A percentile compares a stretch with the other conserved stretches of the same genome.
Evolutionary conservation across 2,329 filamentous ascomycete species (phyloP).

Genomic region (Trichothecium roseum): DNA sequence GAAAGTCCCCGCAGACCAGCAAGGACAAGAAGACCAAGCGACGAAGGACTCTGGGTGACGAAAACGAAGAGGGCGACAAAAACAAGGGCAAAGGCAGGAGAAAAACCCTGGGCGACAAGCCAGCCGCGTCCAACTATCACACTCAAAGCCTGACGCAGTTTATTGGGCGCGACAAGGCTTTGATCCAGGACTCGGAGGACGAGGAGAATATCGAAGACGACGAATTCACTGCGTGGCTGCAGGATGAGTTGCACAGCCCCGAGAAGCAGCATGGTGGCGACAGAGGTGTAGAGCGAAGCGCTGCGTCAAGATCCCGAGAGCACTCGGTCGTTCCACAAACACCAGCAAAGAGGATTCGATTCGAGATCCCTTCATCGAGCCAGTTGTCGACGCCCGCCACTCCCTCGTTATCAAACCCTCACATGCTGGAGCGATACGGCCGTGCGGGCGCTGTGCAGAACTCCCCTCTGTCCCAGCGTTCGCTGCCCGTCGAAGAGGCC

Average conservation of each 20-base stretch:
- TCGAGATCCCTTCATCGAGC: constrained; percentile 34
- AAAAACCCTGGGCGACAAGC: constrained; percentile 20
- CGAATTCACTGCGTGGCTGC: constrained; percentile 23
- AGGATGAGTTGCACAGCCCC: constrained; percentile 2
- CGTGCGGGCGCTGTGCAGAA: constrained; percentile 15
- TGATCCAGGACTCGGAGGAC: constrained; percentile 28
- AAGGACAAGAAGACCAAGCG: constrained; percentile 9
- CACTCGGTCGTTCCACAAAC: constrained; percentile 31
- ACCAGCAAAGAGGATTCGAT: constrained; percentile 20
- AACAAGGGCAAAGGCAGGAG: constrained; percentile 8
- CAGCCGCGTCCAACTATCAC: constrained; percentile 21
- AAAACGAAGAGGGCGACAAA: neutral
- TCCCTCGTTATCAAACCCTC: constrained; percentile 11
- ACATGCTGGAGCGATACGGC: constrained; percentile 28
- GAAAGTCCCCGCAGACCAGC: constrained; percentile 12
- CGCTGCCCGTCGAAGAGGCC: neutral
- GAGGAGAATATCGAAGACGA: constrained; percentile 16
- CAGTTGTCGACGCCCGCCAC: constrained; percentile 23
- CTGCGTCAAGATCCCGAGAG: constrained; percentile 12
- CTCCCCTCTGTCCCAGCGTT: constrained; percentile 19
- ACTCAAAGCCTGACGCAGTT: constrained; percentile 33
- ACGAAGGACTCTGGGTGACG: constrained; percentile 9
- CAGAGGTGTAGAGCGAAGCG: neutral
- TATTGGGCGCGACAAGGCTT: constrained; percentile 12
- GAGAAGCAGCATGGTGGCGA: neutral